Conservation (phyloP, 1,284 basidiomycete species). For the Cutaneotrichosporon spelunceum region DNA sequence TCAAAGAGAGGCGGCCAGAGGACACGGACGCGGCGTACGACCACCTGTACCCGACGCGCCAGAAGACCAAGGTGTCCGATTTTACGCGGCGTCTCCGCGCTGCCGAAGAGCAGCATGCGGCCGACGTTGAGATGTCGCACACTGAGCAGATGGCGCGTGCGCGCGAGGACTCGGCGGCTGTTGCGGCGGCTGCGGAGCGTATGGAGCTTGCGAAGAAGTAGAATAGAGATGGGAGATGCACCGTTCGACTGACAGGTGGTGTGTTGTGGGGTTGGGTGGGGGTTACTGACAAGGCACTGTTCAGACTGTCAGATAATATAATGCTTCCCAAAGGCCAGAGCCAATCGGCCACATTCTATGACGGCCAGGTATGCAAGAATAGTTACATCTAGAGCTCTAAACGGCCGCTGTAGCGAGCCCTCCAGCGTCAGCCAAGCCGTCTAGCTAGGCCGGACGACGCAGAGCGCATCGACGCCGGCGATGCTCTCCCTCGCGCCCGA, state of each 20-base stretch:
- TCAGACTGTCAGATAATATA: too few species aligned
- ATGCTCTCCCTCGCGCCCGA: slow-evolving; percentile 65
- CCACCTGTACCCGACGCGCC: slow-evolving; percentile 25
- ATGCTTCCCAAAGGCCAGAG: too few species aligned
- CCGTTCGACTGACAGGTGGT: neutral
- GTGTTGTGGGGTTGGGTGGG: neutral
- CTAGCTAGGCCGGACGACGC: neutral
- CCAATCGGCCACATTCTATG: too few species aligned
- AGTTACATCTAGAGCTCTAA: too few species aligned
- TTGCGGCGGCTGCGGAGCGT: neutral
- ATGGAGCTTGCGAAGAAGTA: neutral
- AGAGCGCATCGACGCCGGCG: slow-evolving; percentile 55
- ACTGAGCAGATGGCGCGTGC: neutral
- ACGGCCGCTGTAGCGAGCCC: too few species aligned
- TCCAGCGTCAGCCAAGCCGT: neutral
- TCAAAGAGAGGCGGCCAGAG: slow-evolving; percentile 7
- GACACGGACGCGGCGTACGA: slow-evolving; percentile 18
- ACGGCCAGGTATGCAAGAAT: too few species aligned
- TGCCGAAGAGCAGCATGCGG: slow-evolving; percentile 44
- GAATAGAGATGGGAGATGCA: neutral
- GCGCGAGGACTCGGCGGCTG: neutral
- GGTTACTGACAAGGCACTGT: too few species aligned
- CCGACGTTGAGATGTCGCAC: slow-evolving; percentile 28
- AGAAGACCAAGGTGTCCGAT: slow-evolving; percentile 42
- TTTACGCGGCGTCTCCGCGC: slow-evolving; percentile 46